These are phyloP conservation scores for Rhodomyrtus psidioides DNA, from an alignment of 441 rosid species.

Conservation along the genomic window DNA sequence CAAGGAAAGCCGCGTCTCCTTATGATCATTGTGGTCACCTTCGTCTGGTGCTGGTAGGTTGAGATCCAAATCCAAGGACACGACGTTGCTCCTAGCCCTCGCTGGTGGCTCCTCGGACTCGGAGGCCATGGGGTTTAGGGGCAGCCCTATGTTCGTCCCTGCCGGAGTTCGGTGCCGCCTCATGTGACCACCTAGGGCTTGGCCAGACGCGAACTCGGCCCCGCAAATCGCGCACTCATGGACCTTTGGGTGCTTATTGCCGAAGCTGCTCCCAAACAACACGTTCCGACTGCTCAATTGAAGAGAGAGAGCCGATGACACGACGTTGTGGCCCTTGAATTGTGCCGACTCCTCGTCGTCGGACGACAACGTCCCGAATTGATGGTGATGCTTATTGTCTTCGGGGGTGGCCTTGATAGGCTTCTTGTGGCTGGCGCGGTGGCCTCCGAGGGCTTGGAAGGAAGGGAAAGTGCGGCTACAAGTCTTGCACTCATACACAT, in stretches of 20 bases:
- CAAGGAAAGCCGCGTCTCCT: neutral
- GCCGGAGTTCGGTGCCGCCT: conserved; percentile 58
- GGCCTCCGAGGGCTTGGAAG: conserved; percentile 95
- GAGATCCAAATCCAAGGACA: conserved; percentile 85
- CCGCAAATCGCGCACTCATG: conserved; percentile 91
- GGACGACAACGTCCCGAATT: conserved; percentile 11
- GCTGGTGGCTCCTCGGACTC: conserved; percentile 26
- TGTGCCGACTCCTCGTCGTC: conserved; percentile 41
- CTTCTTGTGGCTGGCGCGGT: conserved; percentile 91
- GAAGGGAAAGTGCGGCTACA: conserved; percentile 82
- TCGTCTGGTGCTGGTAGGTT: conserved; percentile 90
- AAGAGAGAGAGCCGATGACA: conserved; percentile 38
- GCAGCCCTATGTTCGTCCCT: neutral
- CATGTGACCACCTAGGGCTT: conserved; percentile 96
- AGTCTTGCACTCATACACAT: conserved; percentile 86
- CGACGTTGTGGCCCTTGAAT: conserved; percentile 12
- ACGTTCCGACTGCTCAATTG: conserved; percentile 15
- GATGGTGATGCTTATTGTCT: conserved; percentile 16
- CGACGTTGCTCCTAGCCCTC: conserved; percentile 29
- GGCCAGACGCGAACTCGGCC: conserved; percentile 81
- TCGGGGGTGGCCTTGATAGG: conserved; percentile 25
- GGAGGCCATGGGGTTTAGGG: neutral
- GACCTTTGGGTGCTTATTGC: conserved; percentile 26
- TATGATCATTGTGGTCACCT: conserved; percentile 38
- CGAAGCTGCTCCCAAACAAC: neutral